Base-by-base conservation (phyloP, 352 stramenopile species). In the Globisporangium nunn region DNA sequence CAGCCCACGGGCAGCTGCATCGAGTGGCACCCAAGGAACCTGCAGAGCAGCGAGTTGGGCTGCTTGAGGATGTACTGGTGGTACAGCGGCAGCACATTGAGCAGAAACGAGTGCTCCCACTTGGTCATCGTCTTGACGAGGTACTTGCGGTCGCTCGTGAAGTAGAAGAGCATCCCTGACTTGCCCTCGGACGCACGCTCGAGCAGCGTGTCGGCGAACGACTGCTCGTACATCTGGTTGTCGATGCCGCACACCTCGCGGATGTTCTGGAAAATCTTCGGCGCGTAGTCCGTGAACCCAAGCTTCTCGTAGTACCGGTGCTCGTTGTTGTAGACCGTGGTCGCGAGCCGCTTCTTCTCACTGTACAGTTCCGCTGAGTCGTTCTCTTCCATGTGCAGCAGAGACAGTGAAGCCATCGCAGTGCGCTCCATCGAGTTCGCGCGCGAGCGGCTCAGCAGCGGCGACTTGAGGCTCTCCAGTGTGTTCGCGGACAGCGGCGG, bases 61-160 rank as follows among this genome's bases (percentile, higher is more conserved):
- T 94, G 80, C 55, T 84, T 86, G 15, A 91, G 63, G 48, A 95
- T 75, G 59, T 95, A 95, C 70, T 91, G 80, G 57, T 95, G 85
- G 52, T 90, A 95, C 29, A 88, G 58, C 30, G 85, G 82, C 7
- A 95, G 70, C 41, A 95, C 85, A 43, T 83, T 69, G 2, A 93
- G 73, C 56, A 95, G 52, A 52, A 93, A 92, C 48, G 79, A 86
- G 57, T 95, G 82, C 66, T 95, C 85, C 55, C 75, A 78, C 69
- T 95, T 93, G 39, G 83, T 91, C 85, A 95, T 93, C 2, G 82
- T 95, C 71, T 95, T 95, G 56, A 95, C 85, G 6, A 95, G 64
- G 55, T 92, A 95, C 69, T 80, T 80, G 46, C 81, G 75, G 58
- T 93, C 81, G 54, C 78, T 92, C 6, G 85, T 90, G 52, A 93